Conservation (phyloP, 306 rosid genomes). For the Inga laurina region DNA sequence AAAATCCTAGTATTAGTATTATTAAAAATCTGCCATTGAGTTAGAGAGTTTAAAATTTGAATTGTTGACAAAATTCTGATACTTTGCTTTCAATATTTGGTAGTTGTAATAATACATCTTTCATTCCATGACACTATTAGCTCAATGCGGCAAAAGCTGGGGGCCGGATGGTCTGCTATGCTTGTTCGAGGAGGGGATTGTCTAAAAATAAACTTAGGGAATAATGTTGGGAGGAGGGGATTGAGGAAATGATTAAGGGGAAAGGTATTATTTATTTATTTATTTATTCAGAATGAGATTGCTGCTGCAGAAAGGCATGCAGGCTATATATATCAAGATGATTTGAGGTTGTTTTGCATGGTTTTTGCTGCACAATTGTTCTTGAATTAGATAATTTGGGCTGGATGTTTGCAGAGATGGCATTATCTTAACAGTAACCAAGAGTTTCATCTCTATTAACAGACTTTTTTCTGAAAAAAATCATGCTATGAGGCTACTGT, state of each 20-base stretch:
- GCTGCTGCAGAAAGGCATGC: neutral
- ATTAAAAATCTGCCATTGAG: neutral
- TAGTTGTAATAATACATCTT: neutral
- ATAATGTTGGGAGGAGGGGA: neutral
- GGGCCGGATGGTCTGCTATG: neutral
- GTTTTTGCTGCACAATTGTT: neutral
- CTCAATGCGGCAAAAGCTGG: neutral
- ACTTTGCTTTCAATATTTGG: neutral
- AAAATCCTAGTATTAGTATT: neutral
- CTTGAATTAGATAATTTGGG: neutral
- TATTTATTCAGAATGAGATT: neutral
- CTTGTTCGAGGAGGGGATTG: neutral
- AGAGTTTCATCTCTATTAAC: neutral
- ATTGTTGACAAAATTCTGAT: neutral
- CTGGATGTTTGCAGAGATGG: neutral
- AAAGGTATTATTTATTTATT: no score
- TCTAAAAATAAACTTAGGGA: neutral
- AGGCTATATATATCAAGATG: neutral
- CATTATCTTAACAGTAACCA: neutral
- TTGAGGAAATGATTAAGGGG: neutral
- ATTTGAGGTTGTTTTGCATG: neutral
- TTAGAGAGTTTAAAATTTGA: neutral
- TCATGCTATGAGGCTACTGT: no score
- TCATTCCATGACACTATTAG: neutral
- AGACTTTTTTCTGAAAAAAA: no score